phyloP scores from a whole-genome alignment of 352 stramenopile genomes.

The Pythium myriotylum region DNA sequence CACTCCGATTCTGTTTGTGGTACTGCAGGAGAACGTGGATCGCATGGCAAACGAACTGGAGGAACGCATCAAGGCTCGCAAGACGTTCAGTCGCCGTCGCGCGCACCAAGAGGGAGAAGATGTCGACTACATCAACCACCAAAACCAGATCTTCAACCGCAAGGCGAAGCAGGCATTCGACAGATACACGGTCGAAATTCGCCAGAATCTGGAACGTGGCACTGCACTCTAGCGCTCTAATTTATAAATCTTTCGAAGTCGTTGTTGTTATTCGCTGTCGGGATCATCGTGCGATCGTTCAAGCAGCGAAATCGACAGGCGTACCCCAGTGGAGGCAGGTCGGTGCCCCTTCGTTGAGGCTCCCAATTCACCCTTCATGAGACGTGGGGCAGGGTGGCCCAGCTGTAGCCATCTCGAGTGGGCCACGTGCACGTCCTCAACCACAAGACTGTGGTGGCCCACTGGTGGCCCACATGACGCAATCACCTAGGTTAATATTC shows the following conservation, averaged over 20 bases:
- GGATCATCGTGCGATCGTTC: too few relatives aligned
- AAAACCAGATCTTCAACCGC: conserved; percentile 98
- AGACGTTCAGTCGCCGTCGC: conserved; percentile 77
- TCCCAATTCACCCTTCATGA: not conserved
- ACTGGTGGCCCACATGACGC: conserved; percentile 27
- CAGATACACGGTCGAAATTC: conserved; percentile 98
- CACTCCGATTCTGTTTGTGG: too few relatives aligned
- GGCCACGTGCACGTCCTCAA: conserved; percentile 15
- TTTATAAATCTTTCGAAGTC: conserved; percentile 16
- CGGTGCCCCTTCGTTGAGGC: too few relatives aligned
- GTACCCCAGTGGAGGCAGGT: too few relatives aligned
- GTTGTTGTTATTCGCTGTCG: not conserved
- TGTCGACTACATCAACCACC: conserved; percentile 98
- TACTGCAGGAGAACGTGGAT: conserved; percentile 56
- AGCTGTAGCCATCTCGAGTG: conserved; percentile 29
- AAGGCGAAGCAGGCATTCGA: conserved; percentile 97
- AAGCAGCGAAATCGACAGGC: too few relatives aligned
- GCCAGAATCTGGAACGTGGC: conserved; percentile 97
- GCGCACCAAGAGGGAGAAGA: conserved; percentile 89
- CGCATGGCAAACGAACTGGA: conserved; percentile 78
- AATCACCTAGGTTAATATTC: conserved; percentile 14
- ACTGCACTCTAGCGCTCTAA: conserved; percentile 91
- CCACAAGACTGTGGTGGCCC: conserved; percentile 25
- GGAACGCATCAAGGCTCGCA: conserved; percentile 67
- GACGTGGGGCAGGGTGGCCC: conserved; percentile 14